Base-by-base conservation (phyloP, 768 basidiomycete genomes). In the Pleurotus ostreatus region DNA sequence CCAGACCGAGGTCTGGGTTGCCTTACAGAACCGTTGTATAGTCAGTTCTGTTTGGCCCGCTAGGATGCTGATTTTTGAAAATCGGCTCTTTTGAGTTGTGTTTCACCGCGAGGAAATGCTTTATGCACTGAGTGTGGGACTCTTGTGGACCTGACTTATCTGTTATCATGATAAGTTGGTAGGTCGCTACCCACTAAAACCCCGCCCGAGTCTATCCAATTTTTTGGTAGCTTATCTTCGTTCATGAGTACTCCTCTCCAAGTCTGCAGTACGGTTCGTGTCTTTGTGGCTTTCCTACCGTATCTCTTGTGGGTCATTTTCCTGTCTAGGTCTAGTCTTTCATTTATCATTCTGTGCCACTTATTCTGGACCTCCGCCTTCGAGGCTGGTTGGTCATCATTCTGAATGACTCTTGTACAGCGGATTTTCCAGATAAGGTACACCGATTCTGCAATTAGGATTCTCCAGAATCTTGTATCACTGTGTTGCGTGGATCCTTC, bases 181-280 rank as follows among this genome's bases (percentile, higher is more conserved):
- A 23, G 25, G 37, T 51, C 9, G 46, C 43, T 63, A 65, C 62
- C 62, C 63, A 65, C 65, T 65, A 62, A 63, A 62, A 20, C 63
- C 62, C 55, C 57, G 46, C 30, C 6, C 11, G 8, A 30, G 5
- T 34, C 34, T 2, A 55, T 59, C 65, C 65, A 65, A 22, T 64
- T 53, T 0, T 47, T 13, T 9, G 57, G 59, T 11, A 64, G 59
- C 2, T 18, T 25, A 5, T 46, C 13, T 54, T 62, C 60, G 7
- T 63, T 30, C 18, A 20, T 4, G 5, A 65, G 43, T 3, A 44
- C 25, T 1, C 53, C 49, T 20, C 8, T 48, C 64, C 64, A 65
- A 0, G 64, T 65, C n/a, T 2, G 41, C 41, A 37, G 11, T 2
- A 63, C 61, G 0, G 44, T 18, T 8, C 4, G 46, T 9, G 16